Percentiles rank a stretch among this genome's conserved stretches.
These are phyloP conservation scores for Tetradesmus lagerheimii DNA, from an alignment of 139 green algal species.

Conservation along the genomic window DNA sequence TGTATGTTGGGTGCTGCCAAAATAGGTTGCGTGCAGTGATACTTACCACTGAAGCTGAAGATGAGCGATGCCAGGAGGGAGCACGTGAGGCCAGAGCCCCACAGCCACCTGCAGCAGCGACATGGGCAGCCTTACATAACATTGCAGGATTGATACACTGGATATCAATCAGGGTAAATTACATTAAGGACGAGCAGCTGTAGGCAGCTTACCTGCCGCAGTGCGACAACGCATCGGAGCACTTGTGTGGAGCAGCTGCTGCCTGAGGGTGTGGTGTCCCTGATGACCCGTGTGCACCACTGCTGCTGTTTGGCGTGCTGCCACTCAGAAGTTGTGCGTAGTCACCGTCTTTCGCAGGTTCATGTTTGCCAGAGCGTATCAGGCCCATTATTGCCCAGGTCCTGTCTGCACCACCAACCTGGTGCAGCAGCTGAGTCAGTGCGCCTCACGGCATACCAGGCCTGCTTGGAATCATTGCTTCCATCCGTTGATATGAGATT, in stretches of 20 bases:
- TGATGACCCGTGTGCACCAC: not conserved
- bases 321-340: not conserved
- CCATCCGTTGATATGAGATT: too few relatives aligned
- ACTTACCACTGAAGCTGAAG: slow-evolving; percentile 28
- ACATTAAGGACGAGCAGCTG: too few relatives aligned
- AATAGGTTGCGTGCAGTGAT: not conserved
- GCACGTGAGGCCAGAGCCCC: slow-evolving; percentile 33
- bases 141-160: too few relatives aligned
- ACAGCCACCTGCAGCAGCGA: slow-evolving; percentile 20
- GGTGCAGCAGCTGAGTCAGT: not conserved
- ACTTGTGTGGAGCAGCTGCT: not conserved
- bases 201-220: not conserved
- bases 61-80: slow-evolving; percentile 24
- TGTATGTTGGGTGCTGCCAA: too few relatives aligned
- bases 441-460: not conserved
- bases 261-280: not conserved
- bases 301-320: not conserved
- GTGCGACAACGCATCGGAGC: not conserved
- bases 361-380: not conserved
- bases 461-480: too few relatives aligned
- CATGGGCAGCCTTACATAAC: too few relatives aligned
- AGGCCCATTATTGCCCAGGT: not conserved
- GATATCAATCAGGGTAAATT: too few relatives aligned
- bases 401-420: not conserved
- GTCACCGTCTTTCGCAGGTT: not conserved